These are phyloP conservation scores for Solanum bulbocastanum DNA, from an alignment of 257 asterid genomes.

Conservation along the genomic window DNA sequence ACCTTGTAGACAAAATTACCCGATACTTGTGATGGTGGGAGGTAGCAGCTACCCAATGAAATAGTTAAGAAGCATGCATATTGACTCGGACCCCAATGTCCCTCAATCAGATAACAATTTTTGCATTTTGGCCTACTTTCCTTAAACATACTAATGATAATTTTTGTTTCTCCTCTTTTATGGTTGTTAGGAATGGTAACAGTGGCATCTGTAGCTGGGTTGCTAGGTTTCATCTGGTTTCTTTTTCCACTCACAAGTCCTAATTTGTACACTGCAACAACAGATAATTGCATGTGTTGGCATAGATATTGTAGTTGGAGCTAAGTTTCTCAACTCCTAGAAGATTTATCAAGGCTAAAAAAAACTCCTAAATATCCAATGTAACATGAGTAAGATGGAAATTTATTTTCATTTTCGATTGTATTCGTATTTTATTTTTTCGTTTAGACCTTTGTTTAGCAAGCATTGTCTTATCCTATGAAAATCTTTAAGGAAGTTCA, in stretches of 20 bases:
- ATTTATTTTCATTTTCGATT: not conserved
- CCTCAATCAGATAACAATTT: not conserved
- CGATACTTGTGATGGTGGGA: not conserved
- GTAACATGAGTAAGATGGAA: not conserved
- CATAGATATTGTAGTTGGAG: slow-evolving; percentile 62
- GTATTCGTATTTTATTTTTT: not conserved
- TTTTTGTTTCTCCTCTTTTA: not conserved
- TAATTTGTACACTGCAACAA: slow-evolving; percentile 28
- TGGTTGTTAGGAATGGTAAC: slow-evolving; percentile 43
- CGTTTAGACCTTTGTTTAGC: not conserved
- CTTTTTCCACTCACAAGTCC: slow-evolving; percentile 68
- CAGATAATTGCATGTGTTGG: slow-evolving; percentile 70
- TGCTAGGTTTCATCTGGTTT: slow-evolving; percentile 52
- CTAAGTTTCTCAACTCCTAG: slow-evolving; percentile 5
- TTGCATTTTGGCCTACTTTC: not conserved
- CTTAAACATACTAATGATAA: not conserved
- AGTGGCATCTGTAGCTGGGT: slow-evolving; percentile 44
- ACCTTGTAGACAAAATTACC: not conserved
- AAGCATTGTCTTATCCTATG: no score
- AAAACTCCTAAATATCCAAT: not conserved
- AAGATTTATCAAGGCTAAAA: not conserved
- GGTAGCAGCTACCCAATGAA: not conserved
- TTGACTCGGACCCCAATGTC: not conserved
- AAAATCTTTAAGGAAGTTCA: not conserved
- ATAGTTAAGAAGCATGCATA: not conserved